Base-by-base conservation (phyloP, 495 filamentous ascomycete genomes). In the Aspergillus ellipticus region DNA sequence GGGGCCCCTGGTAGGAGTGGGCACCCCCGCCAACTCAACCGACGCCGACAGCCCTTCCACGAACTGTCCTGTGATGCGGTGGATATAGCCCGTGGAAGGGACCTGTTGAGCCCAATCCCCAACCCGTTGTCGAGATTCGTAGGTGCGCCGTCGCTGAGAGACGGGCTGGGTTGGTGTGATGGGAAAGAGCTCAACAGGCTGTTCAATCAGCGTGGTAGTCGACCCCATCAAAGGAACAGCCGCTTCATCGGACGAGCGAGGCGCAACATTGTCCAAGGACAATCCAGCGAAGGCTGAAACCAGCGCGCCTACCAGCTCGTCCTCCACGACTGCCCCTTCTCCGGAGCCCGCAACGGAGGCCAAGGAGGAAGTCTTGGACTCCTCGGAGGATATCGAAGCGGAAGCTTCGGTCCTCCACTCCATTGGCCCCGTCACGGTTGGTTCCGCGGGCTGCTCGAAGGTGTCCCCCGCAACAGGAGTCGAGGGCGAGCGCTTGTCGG, bases 21-120 rank as follows among this genome's bases (percentile, higher is more conserved):
- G 19, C 31, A 46, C 51, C 47, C 52, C 48, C 46, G 20, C 61
- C 57, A 57, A 57, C 49, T 50, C 51, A 52, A 47, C 54, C 53
- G 54, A 26, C 35, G 39, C 54, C 48, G 57, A 60, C 47, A 42
- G 31, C 42, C 55, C 39, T 42, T 47, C 43, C 56, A 50, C 48
- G 37, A 49, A 42, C 45, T 57, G 31, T 35, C 42, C 22, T 3
- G 8, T 42, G n/a, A 17, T 39, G 33, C 10, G 56, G 56, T 45
- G 39, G 7, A 31, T 22, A 13, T 56, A 55, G 24, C 55, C 20
- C 48, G 55, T 39, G 48, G 22, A 42, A 53, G 50, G 51, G 41
- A 13, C 31, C 49, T 35, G 53, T 21, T 43, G 52, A 54, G 51
- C 52, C 56, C 28, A 26, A 53, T 29, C 49, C 24, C 22, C 11